Conservation (phyloP, 1,284 basidiomycete genomes). For the Abortiporus biennis region DNA sequence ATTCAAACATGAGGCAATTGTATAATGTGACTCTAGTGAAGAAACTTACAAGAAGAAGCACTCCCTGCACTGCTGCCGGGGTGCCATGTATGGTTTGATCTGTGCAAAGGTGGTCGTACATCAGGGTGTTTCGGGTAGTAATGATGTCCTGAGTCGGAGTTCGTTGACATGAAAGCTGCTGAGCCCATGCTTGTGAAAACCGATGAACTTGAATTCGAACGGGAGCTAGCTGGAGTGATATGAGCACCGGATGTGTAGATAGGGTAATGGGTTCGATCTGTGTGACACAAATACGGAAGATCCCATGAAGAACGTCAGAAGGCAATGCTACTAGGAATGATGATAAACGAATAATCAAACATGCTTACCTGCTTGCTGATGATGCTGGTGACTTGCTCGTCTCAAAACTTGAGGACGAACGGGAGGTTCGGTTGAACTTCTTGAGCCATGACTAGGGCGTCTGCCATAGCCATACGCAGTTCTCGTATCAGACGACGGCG, state of each 20-base stretch:
- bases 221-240: conserved; percentile 31
- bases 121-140: conserved; percentile 18
- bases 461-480: conserved; percentile 24
- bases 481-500: conserved; percentile 17
- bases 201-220: conserved; percentile 42
- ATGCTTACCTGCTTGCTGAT: conserved; percentile 22
- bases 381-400: conserved; percentile 22
- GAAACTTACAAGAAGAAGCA: conserved; percentile 25
- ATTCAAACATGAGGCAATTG: conserved; percentile 3
- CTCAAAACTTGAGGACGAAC: conserved; percentile 19
- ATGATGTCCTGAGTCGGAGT: conserved; percentile 23
- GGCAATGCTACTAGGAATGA: too few species aligned
- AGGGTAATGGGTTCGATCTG: conserved; percentile 13
- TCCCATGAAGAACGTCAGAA: too few species aligned
- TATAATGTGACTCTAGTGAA: neutral
- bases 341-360: conserved; percentile 3
- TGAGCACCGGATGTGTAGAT: conserved; percentile 22
- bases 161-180: conserved; percentile 20
- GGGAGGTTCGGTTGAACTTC: conserved; percentile 15
- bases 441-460: conserved; percentile 10
- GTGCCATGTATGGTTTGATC: conserved; percentile 38
- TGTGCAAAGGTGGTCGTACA: conserved; percentile 34
- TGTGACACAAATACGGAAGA: too few species aligned
- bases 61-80: conserved; percentile 29
- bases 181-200: conserved; percentile 27